Percentiles rank a stretch among this genome's conserved stretches.
These are phyloP conservation scores for Pseudoperonospora humuli DNA, from an alignment of 352 stramenopile species.

Conservation along the genomic window DNA sequence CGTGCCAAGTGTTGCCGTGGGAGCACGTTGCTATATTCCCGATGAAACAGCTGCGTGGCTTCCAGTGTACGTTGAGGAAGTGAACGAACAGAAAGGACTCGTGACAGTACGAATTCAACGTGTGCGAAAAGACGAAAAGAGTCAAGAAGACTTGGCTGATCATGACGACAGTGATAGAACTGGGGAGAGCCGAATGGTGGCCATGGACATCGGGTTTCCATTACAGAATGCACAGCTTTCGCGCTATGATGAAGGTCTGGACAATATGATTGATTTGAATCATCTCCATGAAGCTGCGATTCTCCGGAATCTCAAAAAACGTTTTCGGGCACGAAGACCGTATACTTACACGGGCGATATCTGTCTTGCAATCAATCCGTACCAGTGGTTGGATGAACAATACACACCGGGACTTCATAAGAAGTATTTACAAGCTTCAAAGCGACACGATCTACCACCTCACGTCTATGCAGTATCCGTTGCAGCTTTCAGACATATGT, in stretches of 20 bases:
- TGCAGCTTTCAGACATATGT: slow-evolving; percentile 63
- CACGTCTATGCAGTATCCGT: slow-evolving; percentile 71
- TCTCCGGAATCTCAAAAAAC: slow-evolving; percentile 80
- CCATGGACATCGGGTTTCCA: slow-evolving; percentile 39
- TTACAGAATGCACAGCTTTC: slow-evolving; percentile 49
- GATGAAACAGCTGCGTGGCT: slow-evolving; percentile 62
- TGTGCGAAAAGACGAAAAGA: slow-evolving; percentile 16
- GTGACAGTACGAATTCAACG: slow-evolving; percentile 40
- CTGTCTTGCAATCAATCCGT: slow-evolving; percentile 95
- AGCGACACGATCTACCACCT: slow-evolving; percentile 43
- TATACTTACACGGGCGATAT: slow-evolving; percentile 96
- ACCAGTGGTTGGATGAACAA: slow-evolving; percentile 82
- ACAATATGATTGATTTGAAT: slow-evolving; percentile 81
- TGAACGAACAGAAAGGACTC: slow-evolving; percentile 37
- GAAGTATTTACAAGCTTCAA: slow-evolving; percentile 49
- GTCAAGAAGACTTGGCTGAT: slow-evolving; percentile 18
- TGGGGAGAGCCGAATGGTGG: slow-evolving; percentile 25
- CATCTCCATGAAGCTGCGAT: slow-evolving; percentile 88
- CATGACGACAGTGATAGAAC: slow-evolving; percentile 17
- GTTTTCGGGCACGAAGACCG: slow-evolving; percentile 71
- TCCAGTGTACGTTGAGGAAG: slow-evolving; percentile 56
- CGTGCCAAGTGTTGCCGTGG: slow-evolving; percentile 37
- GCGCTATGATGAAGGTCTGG: slow-evolving; percentile 22
- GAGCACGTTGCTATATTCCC: slow-evolving; percentile 67
- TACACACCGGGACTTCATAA: slow-evolving; percentile 60